Evolutionary conservation across 768 basidiomycete genomes (phyloP).

Genomic region (Termitomyces sp.): DNA sequence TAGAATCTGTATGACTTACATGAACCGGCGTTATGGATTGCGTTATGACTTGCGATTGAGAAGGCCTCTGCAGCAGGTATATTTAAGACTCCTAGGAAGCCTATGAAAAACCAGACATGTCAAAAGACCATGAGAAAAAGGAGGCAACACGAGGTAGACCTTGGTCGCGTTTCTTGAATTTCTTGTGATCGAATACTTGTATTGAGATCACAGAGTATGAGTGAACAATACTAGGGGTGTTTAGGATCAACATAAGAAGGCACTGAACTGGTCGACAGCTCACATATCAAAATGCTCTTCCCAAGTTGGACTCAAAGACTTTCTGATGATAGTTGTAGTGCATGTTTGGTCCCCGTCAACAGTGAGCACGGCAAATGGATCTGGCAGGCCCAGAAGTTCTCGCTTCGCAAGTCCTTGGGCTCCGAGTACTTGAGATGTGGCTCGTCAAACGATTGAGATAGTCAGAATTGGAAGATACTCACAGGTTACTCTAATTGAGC

Average conservation of each 20-base stretch:
- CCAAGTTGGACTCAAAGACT: slow-evolving; percentile 71
- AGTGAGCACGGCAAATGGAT: slow-evolving; percentile 85
- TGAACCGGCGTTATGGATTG: slow-evolving; percentile 36
- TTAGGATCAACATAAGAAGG: slow-evolving; percentile 6
- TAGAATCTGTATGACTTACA: slow-evolving; percentile 9
- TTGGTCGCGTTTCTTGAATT: slow-evolving; percentile 85
- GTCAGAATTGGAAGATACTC: slow-evolving; percentile 17
- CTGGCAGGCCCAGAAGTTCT: slow-evolving; percentile 75
- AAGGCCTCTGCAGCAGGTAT: slow-evolving; percentile 52
- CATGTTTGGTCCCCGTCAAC: slow-evolving; percentile 82
- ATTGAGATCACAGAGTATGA: slow-evolving; percentile 74
- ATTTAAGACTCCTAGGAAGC: slow-evolving; percentile 57
- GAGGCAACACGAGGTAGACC: slow-evolving; percentile 30
- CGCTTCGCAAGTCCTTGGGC: slow-evolving; percentile 73
- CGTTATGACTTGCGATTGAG: slow-evolving; percentile 38
- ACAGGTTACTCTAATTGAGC: slow-evolving; percentile 47
- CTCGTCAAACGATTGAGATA: not conserved
- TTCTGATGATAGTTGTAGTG: slow-evolving; percentile 69
- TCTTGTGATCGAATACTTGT: slow-evolving; percentile 88
- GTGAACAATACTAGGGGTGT: slow-evolving; percentile 51
- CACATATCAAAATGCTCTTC: slow-evolving; percentile 85
- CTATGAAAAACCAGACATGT: slow-evolving; percentile 19
- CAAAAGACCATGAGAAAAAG: slow-evolving; percentile 21
- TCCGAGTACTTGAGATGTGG: slow-evolving; percentile 54
- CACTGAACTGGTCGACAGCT: slow-evolving; percentile 21